phyloP scores from a whole-genome alignment of 148 eudicot genomes.

The Vaccinium myrtillus region DNA sequence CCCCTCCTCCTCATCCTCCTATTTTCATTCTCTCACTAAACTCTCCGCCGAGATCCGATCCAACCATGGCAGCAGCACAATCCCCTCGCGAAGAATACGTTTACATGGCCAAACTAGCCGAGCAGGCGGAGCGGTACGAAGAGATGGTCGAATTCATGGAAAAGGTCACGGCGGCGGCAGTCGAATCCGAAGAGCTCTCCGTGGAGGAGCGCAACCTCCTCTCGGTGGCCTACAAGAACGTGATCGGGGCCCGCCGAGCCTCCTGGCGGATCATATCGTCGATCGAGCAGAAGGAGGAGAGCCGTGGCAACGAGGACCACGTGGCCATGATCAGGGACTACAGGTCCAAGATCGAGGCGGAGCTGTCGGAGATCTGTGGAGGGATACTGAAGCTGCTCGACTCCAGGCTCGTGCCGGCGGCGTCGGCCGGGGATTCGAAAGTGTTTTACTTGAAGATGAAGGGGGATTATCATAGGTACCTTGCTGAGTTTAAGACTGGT shows the following conservation, averaged over 20 bases:
- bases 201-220: constrained; percentile 69
- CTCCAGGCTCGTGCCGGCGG: constrained; percentile 46
- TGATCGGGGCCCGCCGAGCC: constrained; percentile 72
- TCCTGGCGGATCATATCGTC: constrained; percentile 75
- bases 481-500: constrained; percentile 75
- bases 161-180: constrained; percentile 44
- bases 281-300: constrained; percentile 70
- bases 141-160: constrained; percentile 73
- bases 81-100: constrained; percentile 58
- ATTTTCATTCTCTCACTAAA: not conserved
- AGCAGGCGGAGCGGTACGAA: constrained; percentile 71
- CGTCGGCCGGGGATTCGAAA: constrained; percentile 53
- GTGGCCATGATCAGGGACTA: constrained; percentile 45
- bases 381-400: constrained; percentile 60
- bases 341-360: constrained; percentile 59
- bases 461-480: constrained; percentile 69
- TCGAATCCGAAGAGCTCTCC: constrained; percentile 55
- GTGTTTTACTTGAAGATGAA: constrained; percentile 77
- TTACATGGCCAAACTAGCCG: constrained; percentile 70
- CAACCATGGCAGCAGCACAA: constrained; percentile 23
- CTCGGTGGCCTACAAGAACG: constrained; percentile 78
- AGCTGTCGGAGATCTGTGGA: constrained; percentile 52
- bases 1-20: no score
- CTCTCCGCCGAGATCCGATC: not conserved
- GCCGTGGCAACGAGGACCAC: constrained; percentile 70